Evolutionary conservation across 1,284 basidiomycete species (phyloP).

Genomic region (Stereum hirsutum): DNA sequence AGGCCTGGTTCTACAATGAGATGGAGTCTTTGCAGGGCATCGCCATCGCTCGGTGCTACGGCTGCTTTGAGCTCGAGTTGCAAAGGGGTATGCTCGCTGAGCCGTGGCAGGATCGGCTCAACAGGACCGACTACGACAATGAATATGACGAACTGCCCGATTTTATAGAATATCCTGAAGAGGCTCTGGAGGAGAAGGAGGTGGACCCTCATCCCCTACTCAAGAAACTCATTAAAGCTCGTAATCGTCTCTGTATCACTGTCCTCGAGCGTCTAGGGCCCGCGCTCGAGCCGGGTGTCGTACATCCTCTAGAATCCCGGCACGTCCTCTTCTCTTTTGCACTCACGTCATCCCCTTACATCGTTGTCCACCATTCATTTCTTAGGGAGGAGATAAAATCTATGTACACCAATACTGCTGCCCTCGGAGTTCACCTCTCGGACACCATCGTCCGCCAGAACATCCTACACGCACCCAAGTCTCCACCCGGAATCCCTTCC

Average conservation of each 20-base stretch:
- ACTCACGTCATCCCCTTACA: neutral
- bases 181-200: neutral
- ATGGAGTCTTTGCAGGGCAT: too few species aligned
- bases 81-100: too few species aligned
- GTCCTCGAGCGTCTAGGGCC: neutral
- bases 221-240: neutral
- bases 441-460: neutral
- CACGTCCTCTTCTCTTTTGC: neutral
- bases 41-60: too few species aligned
- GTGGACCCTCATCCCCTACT: neutral
- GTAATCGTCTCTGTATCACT: neutral
- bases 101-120: too few species aligned
- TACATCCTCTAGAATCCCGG: neutral
- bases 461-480: neutral
- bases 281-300: neutral
- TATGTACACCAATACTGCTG: neutral
- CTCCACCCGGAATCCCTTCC: neutral
- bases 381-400: neutral
- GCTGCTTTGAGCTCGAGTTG: too few species aligned
- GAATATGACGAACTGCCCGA: too few species aligned
- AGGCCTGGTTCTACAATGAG: too few species aligned
- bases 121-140: too few species aligned
- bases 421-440: neutral
- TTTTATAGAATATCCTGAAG: neutral
- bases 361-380: neutral